Evolutionary conservation across 2,329 filamentous ascomycete genomes (phyloP).

Genomic region (Coniochaeta sp.): DNA sequence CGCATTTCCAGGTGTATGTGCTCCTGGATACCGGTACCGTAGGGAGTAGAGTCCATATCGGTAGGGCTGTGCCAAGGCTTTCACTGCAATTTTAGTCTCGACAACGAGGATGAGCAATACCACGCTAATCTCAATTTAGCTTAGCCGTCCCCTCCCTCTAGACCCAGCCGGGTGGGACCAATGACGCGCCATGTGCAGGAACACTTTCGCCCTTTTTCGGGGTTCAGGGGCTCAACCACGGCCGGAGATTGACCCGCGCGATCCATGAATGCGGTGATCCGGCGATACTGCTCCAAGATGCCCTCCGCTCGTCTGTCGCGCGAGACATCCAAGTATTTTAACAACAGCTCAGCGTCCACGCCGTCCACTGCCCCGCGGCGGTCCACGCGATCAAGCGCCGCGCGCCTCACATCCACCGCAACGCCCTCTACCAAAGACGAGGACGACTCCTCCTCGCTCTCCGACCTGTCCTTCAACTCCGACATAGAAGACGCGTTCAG

Average conservation of each 20-base stretch:
- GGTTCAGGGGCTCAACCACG: background rate
- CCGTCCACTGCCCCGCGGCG: conserved; percentile 28
- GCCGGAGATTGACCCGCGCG: background rate
- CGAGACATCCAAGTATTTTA: conserved; percentile 50
- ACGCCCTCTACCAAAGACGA: conserved; percentile 14
- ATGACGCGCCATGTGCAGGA: background rate
- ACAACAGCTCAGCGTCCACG: conserved; percentile 28
- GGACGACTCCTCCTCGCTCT: background rate
- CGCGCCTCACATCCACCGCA: conserved; percentile 35
- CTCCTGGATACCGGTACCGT: too few species aligned
- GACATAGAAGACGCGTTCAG: conserved; percentile 26
- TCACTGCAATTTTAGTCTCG: background rate
- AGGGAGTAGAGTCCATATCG: too few species aligned
- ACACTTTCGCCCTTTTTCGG: background rate
- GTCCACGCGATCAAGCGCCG: conserved; percentile 40
- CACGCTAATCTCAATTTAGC: background rate
- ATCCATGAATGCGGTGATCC: background rate
- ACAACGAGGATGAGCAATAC: background rate
- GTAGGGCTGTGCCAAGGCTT: too few species aligned
- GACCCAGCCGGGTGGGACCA: background rate
- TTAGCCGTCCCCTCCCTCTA: background rate
- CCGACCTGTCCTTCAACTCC: conserved; percentile 8
- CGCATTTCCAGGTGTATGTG: too few species aligned
- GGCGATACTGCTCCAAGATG: conserved; percentile 28
- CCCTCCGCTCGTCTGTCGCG: conserved; percentile 50